A percentile compares a stretch with the other conserved stretches of the same genome.
Evolutionary conservation across 495 filamentous ascomycete genomes (phyloP).

Genomic region (Xylaria sp.): DNA sequence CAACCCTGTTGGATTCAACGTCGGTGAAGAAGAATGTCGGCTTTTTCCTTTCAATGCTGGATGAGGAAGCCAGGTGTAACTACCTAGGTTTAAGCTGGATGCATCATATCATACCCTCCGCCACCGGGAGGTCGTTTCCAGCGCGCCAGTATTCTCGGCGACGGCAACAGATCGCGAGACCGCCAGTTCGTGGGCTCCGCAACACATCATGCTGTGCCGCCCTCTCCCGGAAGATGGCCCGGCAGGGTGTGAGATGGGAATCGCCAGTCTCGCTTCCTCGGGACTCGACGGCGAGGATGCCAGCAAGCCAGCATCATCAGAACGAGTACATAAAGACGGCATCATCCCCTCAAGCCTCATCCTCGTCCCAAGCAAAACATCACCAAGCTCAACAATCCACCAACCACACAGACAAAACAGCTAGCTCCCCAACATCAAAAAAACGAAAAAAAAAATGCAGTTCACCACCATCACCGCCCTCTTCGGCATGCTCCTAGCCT

Average conservation of each 20-base stretch:
- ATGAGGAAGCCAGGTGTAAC: background rate
- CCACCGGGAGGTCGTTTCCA: background rate
- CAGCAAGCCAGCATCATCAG: background rate
- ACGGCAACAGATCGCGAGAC: conserved; percentile 16
- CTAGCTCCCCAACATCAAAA: no score
- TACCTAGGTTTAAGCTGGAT: no score
- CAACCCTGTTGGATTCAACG: background rate
- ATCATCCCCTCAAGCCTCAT: background rate
- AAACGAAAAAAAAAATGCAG: conserved; percentile 28
- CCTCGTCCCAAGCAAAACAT: background rate
- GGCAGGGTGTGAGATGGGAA: background rate
- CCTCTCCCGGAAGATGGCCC: background rate
- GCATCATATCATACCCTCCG: background rate
- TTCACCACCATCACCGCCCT: conserved; percentile 15
- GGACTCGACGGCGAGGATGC: no score
- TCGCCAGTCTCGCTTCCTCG: no score
- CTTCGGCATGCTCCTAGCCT: conserved; percentile 22
- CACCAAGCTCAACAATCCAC: conserved; percentile 18
- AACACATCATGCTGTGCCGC: background rate
- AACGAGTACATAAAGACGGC: conserved; percentile 14
- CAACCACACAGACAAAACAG: background rate
- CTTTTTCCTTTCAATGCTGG: no score
- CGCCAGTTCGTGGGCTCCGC: background rate
- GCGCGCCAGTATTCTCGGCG: background rate
- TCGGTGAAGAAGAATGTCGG: background rate